These are phyloP conservation scores for Mycena capillaripes DNA, from an alignment of 768 basidiomycete genomes.

Conservation along the genomic window DNA sequence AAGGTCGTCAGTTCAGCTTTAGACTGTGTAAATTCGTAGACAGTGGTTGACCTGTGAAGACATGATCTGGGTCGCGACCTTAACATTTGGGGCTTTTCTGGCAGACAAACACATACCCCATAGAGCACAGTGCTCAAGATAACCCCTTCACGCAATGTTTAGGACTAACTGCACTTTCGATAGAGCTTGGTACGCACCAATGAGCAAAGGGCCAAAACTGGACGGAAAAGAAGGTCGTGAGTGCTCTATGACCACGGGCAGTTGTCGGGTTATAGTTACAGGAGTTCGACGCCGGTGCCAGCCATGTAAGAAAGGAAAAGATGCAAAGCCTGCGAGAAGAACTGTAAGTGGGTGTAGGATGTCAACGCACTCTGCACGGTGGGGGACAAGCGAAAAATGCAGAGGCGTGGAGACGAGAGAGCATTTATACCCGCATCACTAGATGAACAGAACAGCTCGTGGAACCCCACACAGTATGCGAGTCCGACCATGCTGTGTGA, in stretches of 20 bases:
- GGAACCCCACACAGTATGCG: too few relatives aligned
- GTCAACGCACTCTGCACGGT: too few relatives aligned
- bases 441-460: too few relatives aligned
- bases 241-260: not conserved
- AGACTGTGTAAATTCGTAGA: not conserved
- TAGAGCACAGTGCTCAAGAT: slow-evolving; percentile 25
- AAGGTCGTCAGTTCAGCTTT: not conserved
- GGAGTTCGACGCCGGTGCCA: slow-evolving; percentile 32
- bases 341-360: too few relatives aligned
- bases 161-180: too few relatives aligned
- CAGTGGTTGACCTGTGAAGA: slow-evolving; percentile 1
- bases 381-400: too few relatives aligned
- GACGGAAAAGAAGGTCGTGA: slow-evolving; percentile 7
- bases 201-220: slow-evolving; percentile 32
- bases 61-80: slow-evolving; percentile 5
- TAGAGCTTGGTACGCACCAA: too few relatives aligned
- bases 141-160: too few relatives aligned
- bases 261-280: slow-evolving; percentile 7
- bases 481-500: too few relatives aligned
- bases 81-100: not conserved
- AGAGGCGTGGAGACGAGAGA: too few relatives aligned
- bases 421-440: too few relatives aligned
- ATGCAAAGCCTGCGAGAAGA: too few relatives aligned
- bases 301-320: slow-evolving; percentile 16
- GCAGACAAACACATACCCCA: slow-evolving; percentile 13